Base-by-base conservation (phyloP, 257 asterid genomes). In the Plantago major region DNA sequence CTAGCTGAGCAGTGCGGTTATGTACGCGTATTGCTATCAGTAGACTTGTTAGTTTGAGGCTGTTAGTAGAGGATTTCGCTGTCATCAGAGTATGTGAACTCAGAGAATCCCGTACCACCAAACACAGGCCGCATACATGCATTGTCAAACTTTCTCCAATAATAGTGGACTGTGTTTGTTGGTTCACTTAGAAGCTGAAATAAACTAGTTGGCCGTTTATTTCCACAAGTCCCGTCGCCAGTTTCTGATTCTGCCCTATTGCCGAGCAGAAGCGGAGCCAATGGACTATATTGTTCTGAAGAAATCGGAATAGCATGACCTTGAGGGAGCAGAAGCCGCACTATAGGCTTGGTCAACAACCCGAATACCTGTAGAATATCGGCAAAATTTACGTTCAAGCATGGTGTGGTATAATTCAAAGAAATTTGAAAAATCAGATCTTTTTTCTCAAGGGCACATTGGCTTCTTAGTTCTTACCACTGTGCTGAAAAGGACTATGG, bases 401-500 rank as follows among this genome's bases (percentile, higher is more conserved):
- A 33, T 33, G 40, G 40, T 33, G 1, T 33, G 1, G 26, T 33
- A 33, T 1, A 7, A 4, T 33, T 33, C 8, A 33, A 33, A 33
- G 40, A 33, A 33, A 33, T 7, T 33, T 33, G 3, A 33, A 33
- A 7, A 7, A 4, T 33, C 40, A 33, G 8, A 33, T 4, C 40
- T 33, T 33, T 33, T 22, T 22, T 22, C 26, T 22, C 26, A 22
- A 33, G 40, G 8, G 58, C 15, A 52, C 38, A 19, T 4, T 52
- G 30, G 3, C 16, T 15, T 55, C 72, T 63, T 86, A 86, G 95
- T 15, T 55, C 72, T 63, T 86, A 86, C 97, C 83, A 79, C 74
- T 15, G 86, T 84, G 74, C 81, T 86, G 80, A 78, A 74, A 53
- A 86, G 88, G 57, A 89, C 91, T 18, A 89, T 71, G 7, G 84